Conservation (phyloP, 208 protist species). For the Porcisia hertigi region DNA sequence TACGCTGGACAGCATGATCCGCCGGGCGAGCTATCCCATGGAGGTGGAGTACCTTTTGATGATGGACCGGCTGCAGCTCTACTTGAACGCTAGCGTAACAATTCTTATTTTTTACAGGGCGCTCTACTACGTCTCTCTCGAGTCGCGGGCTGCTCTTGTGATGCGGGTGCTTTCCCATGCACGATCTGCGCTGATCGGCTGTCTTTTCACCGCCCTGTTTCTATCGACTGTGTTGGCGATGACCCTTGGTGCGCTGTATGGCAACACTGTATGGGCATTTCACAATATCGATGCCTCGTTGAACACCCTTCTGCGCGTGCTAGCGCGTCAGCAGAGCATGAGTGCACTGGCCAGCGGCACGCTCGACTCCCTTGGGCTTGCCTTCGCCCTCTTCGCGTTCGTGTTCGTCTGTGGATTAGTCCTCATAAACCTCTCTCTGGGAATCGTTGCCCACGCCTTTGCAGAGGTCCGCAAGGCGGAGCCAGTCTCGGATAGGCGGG, state of each 20-base stretch:
- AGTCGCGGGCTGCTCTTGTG: constrained; percentile 18
- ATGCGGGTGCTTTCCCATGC: constrained; percentile 16
- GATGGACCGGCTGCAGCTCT: constrained; percentile 18
- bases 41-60: constrained; percentile 22
- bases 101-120: constrained; percentile 22
- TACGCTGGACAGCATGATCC: constrained; percentile 12
- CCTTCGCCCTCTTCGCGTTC: constrained; percentile 38
- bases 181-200: constrained; percentile 23
- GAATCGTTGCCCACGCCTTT: constrained; percentile 31
- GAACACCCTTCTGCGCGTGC: constrained; percentile 36
- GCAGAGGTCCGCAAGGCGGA: constrained; percentile 12
- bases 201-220: constrained; percentile 38
- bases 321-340: constrained; percentile 50
- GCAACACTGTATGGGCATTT: constrained; percentile 37
- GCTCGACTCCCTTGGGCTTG: constrained; percentile 6
- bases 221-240: constrained; percentile 39
- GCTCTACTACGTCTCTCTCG: constrained; percentile 20
- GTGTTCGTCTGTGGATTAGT: constrained; percentile 26
- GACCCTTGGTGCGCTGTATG: constrained; percentile 33
- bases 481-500: not conserved
- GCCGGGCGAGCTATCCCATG: constrained; percentile 1
- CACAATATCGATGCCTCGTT: constrained; percentile 36
- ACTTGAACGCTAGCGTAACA: constrained; percentile 16
- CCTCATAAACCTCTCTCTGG: constrained; percentile 27
- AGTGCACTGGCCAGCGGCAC: constrained; percentile 16